These are phyloP conservation scores for Raffaelea arxii DNA, from an alignment of 2,329 filamentous ascomycete genomes.

Conservation along the genomic window DNA sequence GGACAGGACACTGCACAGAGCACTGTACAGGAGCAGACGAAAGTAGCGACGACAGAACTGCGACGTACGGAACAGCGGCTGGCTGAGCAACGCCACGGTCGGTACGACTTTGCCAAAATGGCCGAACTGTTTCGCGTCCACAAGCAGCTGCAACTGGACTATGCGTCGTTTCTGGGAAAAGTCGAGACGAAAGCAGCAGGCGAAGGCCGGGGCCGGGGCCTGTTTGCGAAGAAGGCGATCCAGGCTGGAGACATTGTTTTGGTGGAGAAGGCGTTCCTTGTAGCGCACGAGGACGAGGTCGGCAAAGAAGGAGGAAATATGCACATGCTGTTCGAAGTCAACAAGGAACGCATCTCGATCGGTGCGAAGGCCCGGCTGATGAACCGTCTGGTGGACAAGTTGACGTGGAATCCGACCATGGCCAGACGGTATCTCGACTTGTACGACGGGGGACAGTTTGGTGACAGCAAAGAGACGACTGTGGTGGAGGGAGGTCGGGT, in stretches of 20 bases:
- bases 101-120: not conserved
- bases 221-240: not conserved
- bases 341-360: not conserved
- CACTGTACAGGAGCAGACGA: not conserved
- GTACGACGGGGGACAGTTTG: conserved; percentile 9
- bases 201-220: not conserved
- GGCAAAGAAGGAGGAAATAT: not conserved
- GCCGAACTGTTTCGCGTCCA: no score
- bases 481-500: conserved; percentile 9
- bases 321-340: not conserved
- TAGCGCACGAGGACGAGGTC: not conserved
- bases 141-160: conserved; percentile 14
- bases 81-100: not conserved
- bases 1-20: no score
- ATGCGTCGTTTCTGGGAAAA: conserved; percentile 19
- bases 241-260: not conserved
- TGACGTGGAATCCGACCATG: conserved; percentile 10
- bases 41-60: not conserved
- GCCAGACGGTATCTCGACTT: conserved; percentile 10
- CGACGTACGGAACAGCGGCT: not conserved
- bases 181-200: not conserved
- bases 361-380: conserved; percentile 1
- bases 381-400: conserved; percentile 8
- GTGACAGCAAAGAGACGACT: conserved; percentile 1
- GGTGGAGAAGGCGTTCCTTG: not conserved